A percentile compares a stretch with the other conserved stretches of the same genome.
Conservation (phyloP, 257 asterid genomes). For the Hygrophila difformis region DNA sequence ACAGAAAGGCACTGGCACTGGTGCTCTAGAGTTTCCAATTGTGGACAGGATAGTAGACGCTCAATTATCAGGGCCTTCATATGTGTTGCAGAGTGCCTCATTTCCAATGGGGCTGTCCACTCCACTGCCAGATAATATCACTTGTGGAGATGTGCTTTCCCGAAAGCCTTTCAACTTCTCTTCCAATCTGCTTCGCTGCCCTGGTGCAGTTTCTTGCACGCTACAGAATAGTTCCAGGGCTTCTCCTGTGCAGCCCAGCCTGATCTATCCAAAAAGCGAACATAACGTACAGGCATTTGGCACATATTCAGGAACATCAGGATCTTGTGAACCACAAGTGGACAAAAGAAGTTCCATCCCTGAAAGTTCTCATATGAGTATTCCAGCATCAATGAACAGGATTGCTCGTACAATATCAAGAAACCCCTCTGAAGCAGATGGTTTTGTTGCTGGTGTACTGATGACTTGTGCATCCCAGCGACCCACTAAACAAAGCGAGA, state of each 20-base stretch:
- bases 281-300: conserved; percentile 17
- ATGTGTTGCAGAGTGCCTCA: conserved; percentile 14
- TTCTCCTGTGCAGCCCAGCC: conserved; percentile 20
- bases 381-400: conserved; percentile 6
- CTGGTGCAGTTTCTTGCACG: conserved; percentile 25
- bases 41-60: conserved; percentile 12
- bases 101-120: conserved; percentile 11
- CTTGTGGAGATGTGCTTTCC: conserved; percentile 15
- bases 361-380: conserved; percentile 10
- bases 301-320: conserved; percentile 7
- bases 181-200: conserved; percentile 20
- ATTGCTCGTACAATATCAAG: conserved; percentile 8
- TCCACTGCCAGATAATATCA: conserved; percentile 11
- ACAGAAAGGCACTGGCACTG: not conserved
- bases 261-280: conserved; percentile 14
- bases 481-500: conserved; percentile 18
- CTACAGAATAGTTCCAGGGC: conserved; percentile 15
- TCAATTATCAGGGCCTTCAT: conserved; percentile 13
- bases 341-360: conserved; percentile 14
- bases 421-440: conserved; percentile 14
- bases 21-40: not conserved
- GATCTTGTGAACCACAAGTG: conserved; percentile 8
- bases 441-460: conserved; percentile 14
- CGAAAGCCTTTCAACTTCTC: conserved; percentile 17
- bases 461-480: conserved; percentile 11